Percentiles rank a stretch among this genome's conserved stretches.
phyloP scores from a whole-genome alignment of 352 stramenopile genomes.

The Globisporangium alternatum region DNA sequence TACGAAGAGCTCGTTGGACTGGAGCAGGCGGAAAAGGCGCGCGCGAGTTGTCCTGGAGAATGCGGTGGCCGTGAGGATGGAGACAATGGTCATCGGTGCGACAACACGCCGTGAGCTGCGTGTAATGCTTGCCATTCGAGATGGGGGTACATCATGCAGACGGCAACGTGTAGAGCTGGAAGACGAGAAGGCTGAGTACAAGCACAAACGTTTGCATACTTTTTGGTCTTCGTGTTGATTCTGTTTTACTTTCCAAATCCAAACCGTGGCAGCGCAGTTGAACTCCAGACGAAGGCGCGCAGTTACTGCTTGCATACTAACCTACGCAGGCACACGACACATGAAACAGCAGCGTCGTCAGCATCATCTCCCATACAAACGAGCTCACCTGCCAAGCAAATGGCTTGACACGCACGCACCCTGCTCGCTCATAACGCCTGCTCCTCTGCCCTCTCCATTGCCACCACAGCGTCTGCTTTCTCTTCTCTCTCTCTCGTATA shows the following conservation, averaged over 20 bases:
- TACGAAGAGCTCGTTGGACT: constrained; percentile 51
- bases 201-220: not conserved
- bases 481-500: not conserved
- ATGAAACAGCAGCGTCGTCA: not conserved
- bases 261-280: not conserved
- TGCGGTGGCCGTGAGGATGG: not conserved
- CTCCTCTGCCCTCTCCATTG: not conserved
- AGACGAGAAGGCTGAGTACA: not conserved
- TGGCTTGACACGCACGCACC: not conserved
- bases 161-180: not conserved
- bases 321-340: not conserved
- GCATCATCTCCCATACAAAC: not conserved
- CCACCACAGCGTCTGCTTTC: not conserved
- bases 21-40: constrained; percentile 21
- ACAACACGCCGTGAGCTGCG: not conserved
- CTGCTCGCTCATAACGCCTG: not conserved
- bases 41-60: not conserved
- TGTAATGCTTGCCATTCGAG: not conserved
- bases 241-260: constrained; percentile 4
- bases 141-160: not conserved
- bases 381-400: not conserved
- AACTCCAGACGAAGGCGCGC: not conserved
- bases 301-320: not conserved
- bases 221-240: not conserved
- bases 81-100: not conserved